phyloP scores from a whole-genome alignment of 768 basidiomycete species.

The Kondoa subrosea region DNA sequence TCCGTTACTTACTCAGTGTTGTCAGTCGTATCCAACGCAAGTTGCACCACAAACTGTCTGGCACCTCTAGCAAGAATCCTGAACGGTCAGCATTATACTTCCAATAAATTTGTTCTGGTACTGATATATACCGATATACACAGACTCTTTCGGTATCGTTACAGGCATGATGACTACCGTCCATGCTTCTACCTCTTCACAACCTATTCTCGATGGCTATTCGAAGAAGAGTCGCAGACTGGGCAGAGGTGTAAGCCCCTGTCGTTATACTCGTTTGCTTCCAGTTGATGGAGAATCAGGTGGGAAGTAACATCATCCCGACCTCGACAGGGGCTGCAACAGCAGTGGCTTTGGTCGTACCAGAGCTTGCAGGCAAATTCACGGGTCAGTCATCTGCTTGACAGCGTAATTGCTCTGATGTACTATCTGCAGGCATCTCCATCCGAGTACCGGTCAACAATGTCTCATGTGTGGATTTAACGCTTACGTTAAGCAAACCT shows the following conservation, averaged over 20 bases:
- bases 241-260: conserved; percentile 28
- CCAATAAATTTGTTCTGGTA: too few species aligned
- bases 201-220: conserved; percentile 33
- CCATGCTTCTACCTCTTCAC: conserved; percentile 32
- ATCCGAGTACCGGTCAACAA: conserved; percentile 34
- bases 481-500: conserved; percentile 29
- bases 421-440: conserved; percentile 28
- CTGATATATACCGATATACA: too few species aligned
- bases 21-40: conserved; percentile 31
- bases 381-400: conserved; percentile 25
- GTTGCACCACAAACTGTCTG: conserved; percentile 34
- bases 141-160: conserved; percentile 32
- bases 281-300: too few species aligned
- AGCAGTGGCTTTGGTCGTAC: conserved; percentile 32
- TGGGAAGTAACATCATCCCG: too few species aligned
- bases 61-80: conserved; percentile 32
- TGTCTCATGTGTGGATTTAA: conserved; percentile 32
- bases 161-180: conserved; percentile 34
- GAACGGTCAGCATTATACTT: too few species aligned
- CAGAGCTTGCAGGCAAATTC: conserved; percentile 33
- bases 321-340: conserved; percentile 30
- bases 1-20: conserved; percentile 11
- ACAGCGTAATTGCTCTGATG: background rate
- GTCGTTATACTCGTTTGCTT: too few species aligned
- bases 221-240: conserved; percentile 27